Percentiles rank a stretch among this genome's conserved stretches.
These are phyloP conservation scores for Penicillium ochrochloron DNA, from an alignment of 495 filamentous ascomycete genomes.

Conservation along the genomic window DNA sequence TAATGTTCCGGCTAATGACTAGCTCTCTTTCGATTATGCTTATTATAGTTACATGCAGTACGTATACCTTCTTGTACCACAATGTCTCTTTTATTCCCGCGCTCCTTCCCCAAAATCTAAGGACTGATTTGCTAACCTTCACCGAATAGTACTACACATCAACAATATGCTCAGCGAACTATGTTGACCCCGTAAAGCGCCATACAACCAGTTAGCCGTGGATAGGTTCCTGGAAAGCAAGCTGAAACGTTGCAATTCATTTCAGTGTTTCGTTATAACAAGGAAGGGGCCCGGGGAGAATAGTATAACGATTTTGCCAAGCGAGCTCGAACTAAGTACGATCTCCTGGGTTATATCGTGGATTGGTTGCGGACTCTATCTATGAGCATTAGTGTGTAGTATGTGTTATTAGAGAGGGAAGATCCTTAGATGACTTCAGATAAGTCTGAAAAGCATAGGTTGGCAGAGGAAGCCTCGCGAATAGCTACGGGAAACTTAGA, in stretches of 20 bases:
- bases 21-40: too few relatives aligned
- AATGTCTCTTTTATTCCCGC: too few relatives aligned
- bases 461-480: too few relatives aligned
- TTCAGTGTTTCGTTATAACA: conserved; percentile 8
- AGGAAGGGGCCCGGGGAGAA: conserved; percentile 5
- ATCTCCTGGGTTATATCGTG: conserved; percentile 18
- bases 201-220: too few relatives aligned
- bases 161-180: too few relatives aligned
- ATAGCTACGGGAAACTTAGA: conserved; percentile 4
- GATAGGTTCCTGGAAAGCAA: background rate
- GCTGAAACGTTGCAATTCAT: conserved; percentile 2
- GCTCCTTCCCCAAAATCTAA: too few relatives aligned
- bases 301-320: conserved; percentile 15
- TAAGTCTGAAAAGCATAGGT: conserved; percentile 1
- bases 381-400: background rate
- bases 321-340: conserved; percentile 21
- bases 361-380: conserved; percentile 19
- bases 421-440: conserved; percentile 24
- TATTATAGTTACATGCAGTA: too few relatives aligned
- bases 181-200: too few relatives aligned
- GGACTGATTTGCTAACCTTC: too few relatives aligned
- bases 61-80: too few relatives aligned
- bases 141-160: too few relatives aligned
- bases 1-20: too few relatives aligned
- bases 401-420: conserved; percentile 20